Evolutionary conservation across 1,284 basidiomycete genomes (phyloP).

Genomic region (Bondarzewia mesenterica): DNA sequence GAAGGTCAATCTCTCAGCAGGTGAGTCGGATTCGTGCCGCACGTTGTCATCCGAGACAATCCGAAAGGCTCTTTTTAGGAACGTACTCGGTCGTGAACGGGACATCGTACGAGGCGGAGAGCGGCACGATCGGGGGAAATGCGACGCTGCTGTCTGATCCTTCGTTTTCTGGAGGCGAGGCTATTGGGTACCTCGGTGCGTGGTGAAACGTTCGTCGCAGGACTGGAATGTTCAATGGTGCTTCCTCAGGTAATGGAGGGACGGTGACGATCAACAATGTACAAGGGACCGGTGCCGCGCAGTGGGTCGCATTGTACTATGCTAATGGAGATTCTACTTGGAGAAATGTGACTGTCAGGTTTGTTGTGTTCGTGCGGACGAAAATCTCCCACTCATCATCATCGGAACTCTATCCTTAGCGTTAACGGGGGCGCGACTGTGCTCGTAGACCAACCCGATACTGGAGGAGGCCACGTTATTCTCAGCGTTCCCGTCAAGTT

Average conservation of each 20-base stretch:
- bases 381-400: not conserved
- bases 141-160: conserved; percentile 34
- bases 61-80: conserved; percentile 20
- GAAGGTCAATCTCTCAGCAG: conserved; percentile 41
- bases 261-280: conserved; percentile 50
- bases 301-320: conserved; percentile 54
- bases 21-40: conserved; percentile 22
- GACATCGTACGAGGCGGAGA: conserved; percentile 50
- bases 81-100: conserved; percentile 44
- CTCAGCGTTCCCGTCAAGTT: conserved; percentile 51
- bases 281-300: conserved; percentile 42
- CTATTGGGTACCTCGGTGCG: conserved; percentile 40
- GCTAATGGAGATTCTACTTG: conserved; percentile 51
- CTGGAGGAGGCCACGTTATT: conserved; percentile 42
- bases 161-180: conserved; percentile 44
- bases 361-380: conserved; percentile 9
- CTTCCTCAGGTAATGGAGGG: conserved; percentile 41
- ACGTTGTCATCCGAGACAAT: conserved; percentile 36
- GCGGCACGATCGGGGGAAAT: conserved; percentile 40
- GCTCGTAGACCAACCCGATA: conserved; percentile 48
- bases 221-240: not conserved
- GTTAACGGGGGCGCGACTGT: conserved; percentile 49
- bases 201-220: not conserved
- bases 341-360: conserved; percentile 56
- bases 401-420: too few species aligned